Percentiles rank a stretch among this genome's conserved stretches.
Evolutionary conservation across 352 stramenopile species (phyloP).

Genomic region (Phytopythium helicoides): DNA sequence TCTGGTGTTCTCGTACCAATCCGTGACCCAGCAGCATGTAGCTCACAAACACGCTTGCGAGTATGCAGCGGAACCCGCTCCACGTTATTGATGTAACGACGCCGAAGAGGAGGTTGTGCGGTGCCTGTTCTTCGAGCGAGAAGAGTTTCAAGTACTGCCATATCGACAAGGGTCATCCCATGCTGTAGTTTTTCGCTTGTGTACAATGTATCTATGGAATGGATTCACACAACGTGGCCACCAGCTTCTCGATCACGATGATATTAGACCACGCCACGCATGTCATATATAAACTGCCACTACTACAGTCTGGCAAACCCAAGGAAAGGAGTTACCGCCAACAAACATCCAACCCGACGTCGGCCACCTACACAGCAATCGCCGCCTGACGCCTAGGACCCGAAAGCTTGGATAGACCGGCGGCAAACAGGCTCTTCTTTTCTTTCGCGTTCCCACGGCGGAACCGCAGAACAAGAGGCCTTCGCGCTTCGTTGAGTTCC

Average conservation of each 20-base stretch:
- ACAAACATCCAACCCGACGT: background rate
- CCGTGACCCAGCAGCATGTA: background rate
- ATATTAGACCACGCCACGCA: too few relatives aligned
- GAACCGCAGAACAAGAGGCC: constrained; percentile 77
- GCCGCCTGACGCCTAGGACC: constrained; percentile 27
- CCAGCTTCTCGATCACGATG: too few relatives aligned
- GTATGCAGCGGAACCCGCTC: constrained; percentile 49
- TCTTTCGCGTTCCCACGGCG: constrained; percentile 72
- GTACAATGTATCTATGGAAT: too few relatives aligned
- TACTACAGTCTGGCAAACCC: too few relatives aligned
- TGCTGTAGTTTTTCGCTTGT: constrained; percentile 34
- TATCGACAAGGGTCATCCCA: constrained; percentile 69
- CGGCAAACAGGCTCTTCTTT: constrained; percentile 73
- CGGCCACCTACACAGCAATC: constrained; percentile 43
- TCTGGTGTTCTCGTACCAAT: too few relatives aligned
- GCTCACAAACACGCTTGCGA: constrained; percentile 5
- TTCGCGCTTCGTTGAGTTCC: constrained; percentile 73
- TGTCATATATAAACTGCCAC: too few relatives aligned
- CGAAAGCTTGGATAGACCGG: constrained; percentile 32
- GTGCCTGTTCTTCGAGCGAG: constrained; percentile 27
- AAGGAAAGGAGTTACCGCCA: background rate
- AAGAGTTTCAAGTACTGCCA: constrained; percentile 69
- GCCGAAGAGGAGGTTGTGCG: constrained; percentile 40
- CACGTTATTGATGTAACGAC: constrained; percentile 73
- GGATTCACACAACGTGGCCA: too few relatives aligned